phyloP scores from a whole-genome alignment of 768 basidiomycete species.

The Panaeolus cyanescens region DNA sequence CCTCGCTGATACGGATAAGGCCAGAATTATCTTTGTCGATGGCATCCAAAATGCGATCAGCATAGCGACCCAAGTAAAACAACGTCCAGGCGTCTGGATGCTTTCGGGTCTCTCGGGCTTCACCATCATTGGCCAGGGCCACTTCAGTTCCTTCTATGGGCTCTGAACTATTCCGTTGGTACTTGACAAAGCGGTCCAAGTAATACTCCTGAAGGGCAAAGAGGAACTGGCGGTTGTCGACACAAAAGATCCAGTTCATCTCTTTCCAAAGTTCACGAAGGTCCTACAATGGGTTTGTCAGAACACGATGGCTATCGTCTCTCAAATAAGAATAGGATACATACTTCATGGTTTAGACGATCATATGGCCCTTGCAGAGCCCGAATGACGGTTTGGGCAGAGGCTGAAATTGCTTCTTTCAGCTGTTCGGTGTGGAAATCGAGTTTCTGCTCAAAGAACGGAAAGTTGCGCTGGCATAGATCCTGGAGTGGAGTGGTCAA shows the following conservation, averaged over 20 bases:
- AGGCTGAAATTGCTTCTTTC: constrained; percentile 10
- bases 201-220: constrained; percentile 22
- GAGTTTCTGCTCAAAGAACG: constrained; percentile 14
- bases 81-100: constrained; percentile 22
- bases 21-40: constrained; percentile 22
- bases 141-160: neutral
- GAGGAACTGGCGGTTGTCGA: constrained; percentile 21
- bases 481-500: constrained; percentile 6
- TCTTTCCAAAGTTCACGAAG: constrained; percentile 15
- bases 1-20: constrained; percentile 23
- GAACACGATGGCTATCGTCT: neutral
- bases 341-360: constrained; percentile 14
- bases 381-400: constrained; percentile 12
- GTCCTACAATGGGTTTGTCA: no score
- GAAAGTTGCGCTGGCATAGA: constrained; percentile 12
- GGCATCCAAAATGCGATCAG: constrained; percentile 11
- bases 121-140: neutral
- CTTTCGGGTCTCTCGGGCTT: constrained; percentile 1
- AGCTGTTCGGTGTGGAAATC: constrained; percentile 11
- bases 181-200: constrained; percentile 15
- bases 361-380: constrained; percentile 17
- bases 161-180: neutral
- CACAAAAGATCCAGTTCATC: constrained; percentile 25
- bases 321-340: neutral
- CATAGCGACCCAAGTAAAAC: constrained; percentile 14